Base-by-base conservation (phyloP, 208 protist genomes). In the Trypanosoma congolense region DNA sequence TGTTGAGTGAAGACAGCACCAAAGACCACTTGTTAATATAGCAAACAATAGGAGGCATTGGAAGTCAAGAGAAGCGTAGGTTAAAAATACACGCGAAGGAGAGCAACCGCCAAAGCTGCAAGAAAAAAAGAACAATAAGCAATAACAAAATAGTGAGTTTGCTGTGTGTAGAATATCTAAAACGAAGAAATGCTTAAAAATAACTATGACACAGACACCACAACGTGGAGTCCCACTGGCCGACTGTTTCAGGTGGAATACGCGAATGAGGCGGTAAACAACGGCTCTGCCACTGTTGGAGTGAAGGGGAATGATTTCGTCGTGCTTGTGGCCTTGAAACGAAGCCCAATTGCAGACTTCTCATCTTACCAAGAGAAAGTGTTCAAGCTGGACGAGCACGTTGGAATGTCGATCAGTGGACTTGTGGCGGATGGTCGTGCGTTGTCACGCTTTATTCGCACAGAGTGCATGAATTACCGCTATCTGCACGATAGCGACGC, bases 241-340 rank as follows among this genome's bases (percentile, higher is more conserved):
- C 77, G 96, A 41, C 77, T 99, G 45, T 95, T 96, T 77, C 97
- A 99, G 81, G 83, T 99, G 19, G 98, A 99, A 74, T 99, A 99
- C 71, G 98, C 98, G 16, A 99, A 99, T 80, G 98, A 99, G 72
- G 98, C 98, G 0, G 98, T 99, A 0, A 99, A 99, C 70, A 98
- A 99, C 73, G 98, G 98, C 41, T 97, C 92, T 30, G 96, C 96
- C 18, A 79, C 87, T 0, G 97, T 99, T 8, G 98, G 96, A 14
- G 73, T 98, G n/a, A 98, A 98, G 65, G 96, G 88, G 10, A 93
- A 90, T 33, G 90, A 90, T 28, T 86, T 96, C 61, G 96, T 96
- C 16, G 97, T 99, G 19, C 58, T 99, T 0, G 85, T 84, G 1
- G 85, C 94, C 3, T 66, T 99, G 9, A 99, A 98, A 74, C 82